These are phyloP conservation scores for Kwoniella sp. DNA, from an alignment of 768 basidiomycete genomes.

Conservation along the genomic window DNA sequence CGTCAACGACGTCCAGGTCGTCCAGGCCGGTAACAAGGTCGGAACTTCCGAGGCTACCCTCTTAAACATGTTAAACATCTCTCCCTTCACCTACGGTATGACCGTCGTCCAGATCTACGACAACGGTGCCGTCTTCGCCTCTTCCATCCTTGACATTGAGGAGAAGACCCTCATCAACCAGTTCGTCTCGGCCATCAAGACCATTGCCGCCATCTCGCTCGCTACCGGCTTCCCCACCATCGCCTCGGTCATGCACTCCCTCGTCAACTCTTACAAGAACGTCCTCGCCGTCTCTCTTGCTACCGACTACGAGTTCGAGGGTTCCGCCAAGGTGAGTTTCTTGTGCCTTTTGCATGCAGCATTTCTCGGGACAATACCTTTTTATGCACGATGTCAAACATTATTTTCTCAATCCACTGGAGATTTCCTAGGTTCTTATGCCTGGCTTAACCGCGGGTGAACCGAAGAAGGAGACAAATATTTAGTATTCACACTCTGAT, in stretches of 20 bases:
- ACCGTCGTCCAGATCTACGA: constrained; percentile 95
- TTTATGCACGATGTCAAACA: constrained; percentile 55
- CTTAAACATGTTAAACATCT: constrained; percentile 99
- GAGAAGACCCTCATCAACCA: constrained; percentile 87
- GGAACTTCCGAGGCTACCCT: constrained; percentile 96
- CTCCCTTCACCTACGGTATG: constrained; percentile 99
- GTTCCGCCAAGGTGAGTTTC: constrained; percentile 77
- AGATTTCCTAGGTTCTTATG: constrained; percentile 69
- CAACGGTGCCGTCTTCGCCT: constrained; percentile 86
- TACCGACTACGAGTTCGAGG: constrained; percentile 94
- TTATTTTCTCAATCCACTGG: constrained; percentile 66
- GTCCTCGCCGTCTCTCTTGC: constrained; percentile 81
- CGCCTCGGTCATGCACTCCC: constrained; percentile 87
- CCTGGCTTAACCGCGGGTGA: constrained; percentile 38
- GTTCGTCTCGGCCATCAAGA: constrained; percentile 91
- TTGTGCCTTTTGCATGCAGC: constrained; percentile 16
- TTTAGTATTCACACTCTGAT: constrained; percentile 41
- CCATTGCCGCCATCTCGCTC: constrained; percentile 92
- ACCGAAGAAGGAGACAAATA: constrained; percentile 22
- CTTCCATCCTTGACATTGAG: constrained; percentile 87
- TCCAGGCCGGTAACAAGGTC: constrained; percentile 86
- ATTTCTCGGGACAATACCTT: constrained; percentile 46
- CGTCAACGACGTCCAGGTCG: constrained; percentile 93
- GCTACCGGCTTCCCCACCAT: constrained; percentile 95
- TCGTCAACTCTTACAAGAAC: constrained; percentile 99